These are phyloP conservation scores for Mucor circinelloides DNA, from an alignment of 371 early-diverging fungal genomes.

Conservation along the genomic window DNA sequence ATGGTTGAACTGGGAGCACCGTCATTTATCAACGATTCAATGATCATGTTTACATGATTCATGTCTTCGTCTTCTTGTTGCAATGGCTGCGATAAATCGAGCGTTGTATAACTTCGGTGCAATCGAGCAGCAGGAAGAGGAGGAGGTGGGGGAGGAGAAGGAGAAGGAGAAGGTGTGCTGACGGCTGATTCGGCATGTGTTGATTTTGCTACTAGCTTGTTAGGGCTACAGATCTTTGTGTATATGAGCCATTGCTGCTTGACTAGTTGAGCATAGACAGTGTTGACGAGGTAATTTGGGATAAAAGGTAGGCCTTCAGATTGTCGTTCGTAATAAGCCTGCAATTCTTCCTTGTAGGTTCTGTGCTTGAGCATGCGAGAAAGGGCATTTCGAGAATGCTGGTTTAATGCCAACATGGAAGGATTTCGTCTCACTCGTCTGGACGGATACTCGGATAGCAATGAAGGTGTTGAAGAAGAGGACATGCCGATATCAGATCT, in stretches of 20 bases:
- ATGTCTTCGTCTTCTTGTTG: background rate
- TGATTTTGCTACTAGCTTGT: background rate
- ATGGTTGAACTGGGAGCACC: background rate
- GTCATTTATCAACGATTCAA: background rate
- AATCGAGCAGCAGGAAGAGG: background rate
- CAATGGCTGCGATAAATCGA: background rate
- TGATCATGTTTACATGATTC: background rate
- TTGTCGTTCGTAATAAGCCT: constrained; percentile 22
- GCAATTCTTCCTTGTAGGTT: constrained; percentile 18
- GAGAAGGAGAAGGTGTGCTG: background rate
- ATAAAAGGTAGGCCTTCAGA: constrained; percentile 23
- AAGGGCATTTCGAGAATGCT: constrained; percentile 5
- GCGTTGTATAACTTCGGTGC: background rate
- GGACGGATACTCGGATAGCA: background rate
- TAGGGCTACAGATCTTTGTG: constrained; percentile 1
- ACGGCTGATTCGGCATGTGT: background rate
- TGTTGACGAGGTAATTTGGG: constrained; percentile 33
- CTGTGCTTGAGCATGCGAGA: constrained; percentile 9
- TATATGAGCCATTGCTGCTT: constrained; percentile 23
- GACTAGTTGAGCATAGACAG: constrained; percentile 37
- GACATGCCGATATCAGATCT: background rate
- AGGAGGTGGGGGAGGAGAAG: background rate
- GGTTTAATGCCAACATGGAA: background rate
- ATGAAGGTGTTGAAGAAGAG: background rate
- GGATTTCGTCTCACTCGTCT: background rate